Base-by-base conservation (phyloP, 2,329 filamentous ascomycete species). In the Laburnicola sp. region DNA sequence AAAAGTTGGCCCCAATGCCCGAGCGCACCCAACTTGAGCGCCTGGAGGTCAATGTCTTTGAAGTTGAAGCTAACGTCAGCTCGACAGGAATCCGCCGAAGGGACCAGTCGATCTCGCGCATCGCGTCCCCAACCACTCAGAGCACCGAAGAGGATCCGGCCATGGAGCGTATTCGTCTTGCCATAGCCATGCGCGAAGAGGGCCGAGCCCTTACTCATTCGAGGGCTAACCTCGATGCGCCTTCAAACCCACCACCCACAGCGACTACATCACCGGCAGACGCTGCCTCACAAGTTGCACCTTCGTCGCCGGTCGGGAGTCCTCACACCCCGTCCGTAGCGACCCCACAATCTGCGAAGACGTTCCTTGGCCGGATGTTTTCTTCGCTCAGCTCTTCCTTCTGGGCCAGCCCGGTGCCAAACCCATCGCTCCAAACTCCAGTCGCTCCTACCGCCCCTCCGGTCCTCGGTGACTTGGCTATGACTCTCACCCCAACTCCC, bases 401-500 rank as follows among this genome's bases (percentile, higher is more conserved):
- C 27, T 44, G 16, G 16, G 26, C 31, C 26, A 39, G 36, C 7
- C 40, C 36, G 31, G 38, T 23, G 10, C 34, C 38, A 9, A 51
- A 35, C 23, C 30, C 41, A 9, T 46, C 28, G 30, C 30, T 36
- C 35, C 22, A 28, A 21, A 9, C 35, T 3, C n/a, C 42, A 7
- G 35, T 36, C 37, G 31, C 36, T 22, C 39, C 45, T 2, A 43
- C 28, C 32, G 46, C 45, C 11, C 10, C 22, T 7, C 45, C 45
- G 4, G 30, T 48, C 45, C 30, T 48, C 22, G 38, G 45, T 21
- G 45, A 41, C 4, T 7, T 67, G 6, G 66, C 64, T 0, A 62
- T 64, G 50, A 43, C 45, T 2, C 60, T 68, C 7, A 62, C 64
- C 0, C 51, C 61, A 7, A 60, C 63, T 23, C 66, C 66, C 6